Evolutionary conservation across 805 yeast species (phyloP).

Genomic region (Myxozyma monticola): DNA sequence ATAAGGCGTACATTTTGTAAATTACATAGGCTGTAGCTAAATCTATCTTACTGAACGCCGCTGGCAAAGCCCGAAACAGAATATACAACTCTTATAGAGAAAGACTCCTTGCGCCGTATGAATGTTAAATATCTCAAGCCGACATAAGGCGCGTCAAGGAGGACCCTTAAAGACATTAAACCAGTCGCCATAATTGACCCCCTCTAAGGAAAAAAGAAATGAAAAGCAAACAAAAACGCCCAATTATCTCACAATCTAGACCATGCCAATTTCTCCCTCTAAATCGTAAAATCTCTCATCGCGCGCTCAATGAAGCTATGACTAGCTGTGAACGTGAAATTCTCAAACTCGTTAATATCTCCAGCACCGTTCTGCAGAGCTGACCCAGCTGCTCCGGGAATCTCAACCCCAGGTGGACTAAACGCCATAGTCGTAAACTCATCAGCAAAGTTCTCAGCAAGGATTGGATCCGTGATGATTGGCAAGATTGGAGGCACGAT

Average conservation of each 20-base stretch:
- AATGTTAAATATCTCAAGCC: too few relatives aligned
- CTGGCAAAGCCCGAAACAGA: too few relatives aligned
- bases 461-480: conserved; percentile 70
- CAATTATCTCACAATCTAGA: neutral
- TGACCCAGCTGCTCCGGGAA: neutral
- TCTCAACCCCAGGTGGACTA: conserved; percentile 30
- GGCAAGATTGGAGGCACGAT: conserved; percentile 80
- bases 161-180: too few relatives aligned
- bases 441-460: conserved; percentile 81
- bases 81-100: too few relatives aligned
- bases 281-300: conserved; percentile 5
- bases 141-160: too few relatives aligned
- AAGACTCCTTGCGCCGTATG: too few relatives aligned
- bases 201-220: neutral
- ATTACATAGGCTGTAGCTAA: too few relatives aligned
- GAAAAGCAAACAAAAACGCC: neutral
- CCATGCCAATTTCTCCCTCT: too few relatives aligned
- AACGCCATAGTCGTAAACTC: conserved; percentile 70
- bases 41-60: too few relatives aligned
- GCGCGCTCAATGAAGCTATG: conserved; percentile 28
- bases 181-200: neutral
- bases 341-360: conserved; percentile 8
- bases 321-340: conserved; percentile 29
- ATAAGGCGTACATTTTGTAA: too few relatives aligned
- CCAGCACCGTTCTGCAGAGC: neutral